Conservation (phyloP, 139 green algal genomes). For the Chlamydomonas schloesseri region DNA sequence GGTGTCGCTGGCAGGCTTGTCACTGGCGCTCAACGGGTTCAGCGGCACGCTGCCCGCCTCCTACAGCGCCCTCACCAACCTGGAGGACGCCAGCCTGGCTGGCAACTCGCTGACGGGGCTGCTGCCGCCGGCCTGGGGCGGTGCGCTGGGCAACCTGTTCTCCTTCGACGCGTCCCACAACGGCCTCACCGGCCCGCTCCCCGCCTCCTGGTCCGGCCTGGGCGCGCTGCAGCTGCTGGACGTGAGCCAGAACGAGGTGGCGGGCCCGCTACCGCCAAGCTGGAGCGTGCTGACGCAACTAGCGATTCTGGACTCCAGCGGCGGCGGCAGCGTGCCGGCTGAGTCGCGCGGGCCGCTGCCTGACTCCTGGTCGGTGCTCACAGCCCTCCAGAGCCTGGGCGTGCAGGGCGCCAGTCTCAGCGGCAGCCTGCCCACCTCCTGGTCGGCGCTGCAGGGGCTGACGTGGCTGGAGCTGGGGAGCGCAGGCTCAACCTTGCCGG, state of each 20-base stretch:
- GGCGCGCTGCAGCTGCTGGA: not conserved
- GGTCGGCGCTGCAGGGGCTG: constrained; percentile 6
- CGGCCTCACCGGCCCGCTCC: not conserved
- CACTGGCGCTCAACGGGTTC: too few species aligned
- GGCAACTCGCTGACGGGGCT: too few species aligned
- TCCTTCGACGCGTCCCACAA: too few species aligned
- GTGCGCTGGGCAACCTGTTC: too few species aligned
- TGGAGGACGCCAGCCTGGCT: too few species aligned
- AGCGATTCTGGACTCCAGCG: not conserved
- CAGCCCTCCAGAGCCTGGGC: not conserved
- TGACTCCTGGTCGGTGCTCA: not conserved
- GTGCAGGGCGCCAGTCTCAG: not conserved
- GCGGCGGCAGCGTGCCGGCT: not conserved
- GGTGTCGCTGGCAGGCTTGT: too few species aligned
- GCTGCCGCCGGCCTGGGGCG: too few species aligned
- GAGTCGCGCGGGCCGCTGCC: constrained; percentile 22
- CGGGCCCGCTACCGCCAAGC: too few species aligned
- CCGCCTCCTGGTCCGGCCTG: not conserved
- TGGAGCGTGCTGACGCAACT: not conserved
- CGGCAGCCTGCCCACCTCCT: constrained; percentile 36
- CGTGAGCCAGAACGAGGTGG: not conserved
- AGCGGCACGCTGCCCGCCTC: too few species aligned
- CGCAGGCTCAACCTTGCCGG: not conserved
- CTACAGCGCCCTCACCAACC: too few species aligned
- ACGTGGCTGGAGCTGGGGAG: not conserved